Evolutionary conservation across 805 yeast species (phyloP), one percentile per base, ranked within the genome.

Genomic region (Metschnikowia cubensis): DNA sequence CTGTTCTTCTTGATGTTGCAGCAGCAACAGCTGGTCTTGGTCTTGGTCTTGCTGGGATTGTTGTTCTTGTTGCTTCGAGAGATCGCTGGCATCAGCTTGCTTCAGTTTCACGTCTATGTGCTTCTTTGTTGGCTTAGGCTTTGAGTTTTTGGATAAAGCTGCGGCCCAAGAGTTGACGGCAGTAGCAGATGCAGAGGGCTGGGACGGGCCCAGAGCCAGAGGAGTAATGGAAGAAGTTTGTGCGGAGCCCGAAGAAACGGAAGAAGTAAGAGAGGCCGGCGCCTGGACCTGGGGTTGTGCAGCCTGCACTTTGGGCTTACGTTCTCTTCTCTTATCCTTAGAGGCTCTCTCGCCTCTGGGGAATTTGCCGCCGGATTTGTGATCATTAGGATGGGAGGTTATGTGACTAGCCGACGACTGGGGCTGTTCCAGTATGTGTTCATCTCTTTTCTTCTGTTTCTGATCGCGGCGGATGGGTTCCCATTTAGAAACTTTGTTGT

Each of bases 401-500:
- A 50, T 49, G 29, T 51, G 15, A 17, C 29, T 15, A 46, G 42
- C 48, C 18, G 46, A 34, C 18, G 56, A 33, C 31, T 48, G 53
- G 17, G 35, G 33, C 34, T 38, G 36, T 10, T 32, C 46, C 55
- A 25, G 34, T 39, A 35, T 35, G 22, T 43, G 39, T n/a, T 57
- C 60, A 25, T 67, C 71, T 55, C 68, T 65, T 73, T 68, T 81
- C 59, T 68, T 68, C 49, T 61, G 59, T 70, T 77, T 75, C 50
- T 79, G 80, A 67, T 84, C 86, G 48, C 76, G 87, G 69, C 84
- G 84, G 55, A 89, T 96, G 60, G 91, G 94, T 65, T 89, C 97
- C 97, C 98, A 92, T 69, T 87, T 89, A 58, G 86, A 79, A 35
- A 89, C 95, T 61, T 87, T 86, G 57, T 96, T 96, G 54, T 89